phyloP scores from a whole-genome alignment of 805 yeast species.

The Candida tibetensis region DNA sequence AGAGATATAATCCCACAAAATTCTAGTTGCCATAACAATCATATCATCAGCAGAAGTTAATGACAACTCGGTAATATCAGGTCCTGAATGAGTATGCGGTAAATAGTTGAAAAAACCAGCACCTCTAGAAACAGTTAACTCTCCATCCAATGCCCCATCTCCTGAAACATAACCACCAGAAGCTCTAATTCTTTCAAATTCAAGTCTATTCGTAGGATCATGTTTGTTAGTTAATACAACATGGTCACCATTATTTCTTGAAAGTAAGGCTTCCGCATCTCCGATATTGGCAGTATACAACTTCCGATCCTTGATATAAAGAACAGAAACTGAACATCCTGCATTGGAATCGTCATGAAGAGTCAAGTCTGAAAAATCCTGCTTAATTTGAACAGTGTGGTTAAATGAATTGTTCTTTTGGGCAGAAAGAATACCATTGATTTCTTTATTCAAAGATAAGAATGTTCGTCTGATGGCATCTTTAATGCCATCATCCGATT shows the following conservation, averaged over 20 bases:
- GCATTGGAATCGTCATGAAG: conserved; percentile 65
- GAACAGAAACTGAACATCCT: conserved; percentile 83
- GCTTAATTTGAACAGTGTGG: conserved; percentile 25
- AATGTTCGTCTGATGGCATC: conserved; percentile 84
- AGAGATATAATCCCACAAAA: conserved; percentile 81
- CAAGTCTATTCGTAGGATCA: conserved; percentile 74
- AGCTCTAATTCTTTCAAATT: conserved; percentile 82
- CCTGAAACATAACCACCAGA: conserved; percentile 90
- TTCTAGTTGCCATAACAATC: conserved; percentile 78
- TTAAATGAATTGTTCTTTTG: conserved; percentile 40
- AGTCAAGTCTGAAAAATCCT: conserved; percentile 47
- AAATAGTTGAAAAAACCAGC: conserved; percentile 84
- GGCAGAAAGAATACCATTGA: conserved; percentile 59
- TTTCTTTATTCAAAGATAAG: conserved; percentile 73
- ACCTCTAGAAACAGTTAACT: conserved; percentile 79
- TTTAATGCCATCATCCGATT: conserved; percentile 47
- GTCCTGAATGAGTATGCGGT: conserved; percentile 88
- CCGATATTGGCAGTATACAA: conserved; percentile 87
- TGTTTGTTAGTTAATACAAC: conserved; percentile 72
- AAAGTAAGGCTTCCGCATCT: conserved; percentile 78
- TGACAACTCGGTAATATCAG: conserved; percentile 63
- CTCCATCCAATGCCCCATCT: conserved; percentile 82
- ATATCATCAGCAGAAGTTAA: conserved; percentile 74
- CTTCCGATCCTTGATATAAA: conserved; percentile 69
- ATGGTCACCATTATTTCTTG: conserved; percentile 79